Conservation (phyloP, 306 rosid genomes). For the Dryas drummondii region DNA sequence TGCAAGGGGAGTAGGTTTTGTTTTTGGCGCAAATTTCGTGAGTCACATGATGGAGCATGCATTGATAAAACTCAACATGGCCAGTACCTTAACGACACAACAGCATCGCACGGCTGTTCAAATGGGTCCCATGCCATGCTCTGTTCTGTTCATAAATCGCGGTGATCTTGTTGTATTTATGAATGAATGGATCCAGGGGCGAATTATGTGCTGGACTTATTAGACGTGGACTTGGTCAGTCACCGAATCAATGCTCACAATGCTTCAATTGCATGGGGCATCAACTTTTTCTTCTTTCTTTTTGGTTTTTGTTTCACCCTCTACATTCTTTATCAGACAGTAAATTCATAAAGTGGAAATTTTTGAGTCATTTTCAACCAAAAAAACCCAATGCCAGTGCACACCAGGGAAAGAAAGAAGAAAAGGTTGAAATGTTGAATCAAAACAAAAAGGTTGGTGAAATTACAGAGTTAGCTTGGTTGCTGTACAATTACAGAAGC, state of each 20-base stretch:
- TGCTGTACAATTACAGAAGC: not conserved
- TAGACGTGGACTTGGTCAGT: not conserved
- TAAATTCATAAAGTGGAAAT: too few species aligned
- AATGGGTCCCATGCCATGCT: not conserved
- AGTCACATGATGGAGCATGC: slow-evolving; percentile 15
- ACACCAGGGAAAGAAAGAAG: not conserved
- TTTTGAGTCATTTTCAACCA: too few species aligned
- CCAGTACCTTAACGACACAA: too few species aligned
- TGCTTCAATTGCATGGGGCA: too few species aligned
- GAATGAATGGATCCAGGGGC: not conserved
- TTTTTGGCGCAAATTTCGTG: not conserved
- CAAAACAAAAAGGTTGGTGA: not conserved
- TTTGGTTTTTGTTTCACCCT: too few species aligned
- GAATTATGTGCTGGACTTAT: not conserved
- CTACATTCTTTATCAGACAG: too few species aligned
- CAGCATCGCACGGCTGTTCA: too few species aligned
- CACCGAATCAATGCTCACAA: not conserved
- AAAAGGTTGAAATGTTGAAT: not conserved
- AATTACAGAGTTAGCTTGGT: not conserved
- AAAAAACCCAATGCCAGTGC: too few species aligned
- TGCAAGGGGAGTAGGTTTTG: not conserved
- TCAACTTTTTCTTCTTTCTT: too few species aligned
- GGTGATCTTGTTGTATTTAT: slow-evolving; percentile 11
- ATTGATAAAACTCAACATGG: not conserved
- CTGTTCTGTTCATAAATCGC: not conserved